Evolutionary conservation across 495 filamentous ascomycete species (phyloP).

Genomic region (Neurospora cerealis): DNA sequence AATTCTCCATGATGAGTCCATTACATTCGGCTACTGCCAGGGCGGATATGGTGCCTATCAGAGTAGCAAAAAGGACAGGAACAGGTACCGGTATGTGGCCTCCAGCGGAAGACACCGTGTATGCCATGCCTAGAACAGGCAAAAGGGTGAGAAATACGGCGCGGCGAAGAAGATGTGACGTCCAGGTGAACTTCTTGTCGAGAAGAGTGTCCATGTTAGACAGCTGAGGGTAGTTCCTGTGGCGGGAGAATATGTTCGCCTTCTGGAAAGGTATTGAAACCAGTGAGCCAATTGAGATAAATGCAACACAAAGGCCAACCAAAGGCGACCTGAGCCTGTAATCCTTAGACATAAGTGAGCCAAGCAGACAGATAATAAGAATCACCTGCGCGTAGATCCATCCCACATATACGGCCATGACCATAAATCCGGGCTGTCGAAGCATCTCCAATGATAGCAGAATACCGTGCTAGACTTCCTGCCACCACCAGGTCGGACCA

Average conservation of each 20-base stretch:
- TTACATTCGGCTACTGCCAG: conserved; percentile 68
- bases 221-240: conserved; percentile 44
- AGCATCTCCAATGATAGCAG: conserved; percentile 56
- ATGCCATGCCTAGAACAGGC: conserved; percentile 53
- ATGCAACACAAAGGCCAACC: conserved; percentile 52
- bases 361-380: conserved; percentile 59
- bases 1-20: conserved; percentile 71
- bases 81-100: conserved; percentile 45
- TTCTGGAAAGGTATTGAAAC: conserved; percentile 61
- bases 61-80: conserved; percentile 55
- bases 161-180: conserved; percentile 56
- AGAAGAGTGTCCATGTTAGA: conserved; percentile 47
- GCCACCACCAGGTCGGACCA: conserved; percentile 62
- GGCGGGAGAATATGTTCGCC: conserved; percentile 53
- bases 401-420: conserved; percentile 61
- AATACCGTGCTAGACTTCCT: conserved; percentile 65
- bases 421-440: conserved; percentile 55
- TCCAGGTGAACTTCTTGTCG: conserved; percentile 49
- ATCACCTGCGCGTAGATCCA: conserved; percentile 71
- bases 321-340: conserved; percentile 52
- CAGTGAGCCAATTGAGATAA: conserved; percentile 55
- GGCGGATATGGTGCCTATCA: conserved; percentile 58
- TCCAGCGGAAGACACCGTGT: conserved; percentile 53
- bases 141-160: conserved; percentile 55
- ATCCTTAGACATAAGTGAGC: conserved; percentile 51